phyloP scores from a whole-genome alignment of 371 early-diverging fungal genomes.

The Rhizoclosmatium hyalinum region DNA sequence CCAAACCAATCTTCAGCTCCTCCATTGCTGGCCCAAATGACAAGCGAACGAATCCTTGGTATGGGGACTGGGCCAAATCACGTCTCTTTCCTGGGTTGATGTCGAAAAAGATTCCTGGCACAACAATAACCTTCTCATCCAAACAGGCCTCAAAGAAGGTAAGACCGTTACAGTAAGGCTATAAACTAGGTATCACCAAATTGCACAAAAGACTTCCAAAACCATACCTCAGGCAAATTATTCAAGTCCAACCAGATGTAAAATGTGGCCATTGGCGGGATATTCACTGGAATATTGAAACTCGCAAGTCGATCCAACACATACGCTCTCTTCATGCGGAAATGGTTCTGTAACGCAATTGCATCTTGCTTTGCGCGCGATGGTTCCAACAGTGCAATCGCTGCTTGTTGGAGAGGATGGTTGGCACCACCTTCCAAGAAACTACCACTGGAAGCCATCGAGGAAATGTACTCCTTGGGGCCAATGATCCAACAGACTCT shows the following conservation, averaged over 20 bases:
- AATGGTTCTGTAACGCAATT: constrained; percentile 51
- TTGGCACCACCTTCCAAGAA: constrained; percentile 63
- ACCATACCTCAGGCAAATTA: constrained; percentile 34
- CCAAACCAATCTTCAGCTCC: constrained; percentile 53
- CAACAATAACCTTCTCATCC: constrained; percentile 55
- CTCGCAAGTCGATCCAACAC: constrained; percentile 48
- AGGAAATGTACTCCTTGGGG: constrained; percentile 53
- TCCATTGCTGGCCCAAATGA: constrained; percentile 60
- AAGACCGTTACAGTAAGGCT: constrained; percentile 57
- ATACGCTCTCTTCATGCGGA: constrained; percentile 53
- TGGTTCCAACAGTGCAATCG: constrained; percentile 55
- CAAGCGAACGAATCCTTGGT: constrained; percentile 58
- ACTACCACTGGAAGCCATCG: constrained; percentile 55
- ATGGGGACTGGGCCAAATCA: constrained; percentile 58
- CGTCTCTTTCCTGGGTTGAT: constrained; percentile 60
- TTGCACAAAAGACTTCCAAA: background rate
- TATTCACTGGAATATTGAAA: constrained; percentile 49
- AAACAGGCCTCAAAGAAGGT: constrained; percentile 60
- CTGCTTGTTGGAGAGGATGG: constrained; percentile 58
- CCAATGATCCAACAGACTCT: constrained; percentile 61
- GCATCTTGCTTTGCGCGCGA: constrained; percentile 48
- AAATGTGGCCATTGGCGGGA: constrained; percentile 56
- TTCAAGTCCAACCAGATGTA: constrained; percentile 59
- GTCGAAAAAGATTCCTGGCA: constrained; percentile 63
- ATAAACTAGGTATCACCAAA: background rate